Conservation (phyloP, 768 basidiomycete species). For the Hypholoma sublateritium region DNA sequence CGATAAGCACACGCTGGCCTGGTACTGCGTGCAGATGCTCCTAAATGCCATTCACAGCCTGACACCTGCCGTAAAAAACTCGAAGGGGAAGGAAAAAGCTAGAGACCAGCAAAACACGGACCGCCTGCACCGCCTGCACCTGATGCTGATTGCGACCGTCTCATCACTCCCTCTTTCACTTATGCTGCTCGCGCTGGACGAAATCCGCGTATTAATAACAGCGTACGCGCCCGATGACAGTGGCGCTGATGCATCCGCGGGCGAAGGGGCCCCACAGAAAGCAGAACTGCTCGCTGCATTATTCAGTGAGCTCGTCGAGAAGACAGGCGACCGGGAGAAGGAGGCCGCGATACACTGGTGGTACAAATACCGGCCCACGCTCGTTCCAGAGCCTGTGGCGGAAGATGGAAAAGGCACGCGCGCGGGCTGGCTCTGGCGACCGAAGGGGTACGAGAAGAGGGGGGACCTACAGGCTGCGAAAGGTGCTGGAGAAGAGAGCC, state of each 20-base stretch:
- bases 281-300: constrained; percentile 55
- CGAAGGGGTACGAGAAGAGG: constrained; percentile 8
- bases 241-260: background rate
- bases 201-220: constrained; percentile 37
- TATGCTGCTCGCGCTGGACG: constrained; percentile 54
- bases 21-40: constrained; percentile 65
- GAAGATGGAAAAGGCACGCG: constrained; percentile 2
- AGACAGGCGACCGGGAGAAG: constrained; percentile 69
- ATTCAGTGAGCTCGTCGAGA: constrained; percentile 63
- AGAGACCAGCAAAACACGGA: constrained; percentile 17
- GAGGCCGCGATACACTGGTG: constrained; percentile 72
- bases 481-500: constrained; percentile 12
- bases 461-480: constrained; percentile 2
- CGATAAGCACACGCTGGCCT: constrained; percentile 50
- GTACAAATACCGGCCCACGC: constrained; percentile 43
- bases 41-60: constrained; percentile 44
- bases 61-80: constrained; percentile 9
- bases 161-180: constrained; percentile 59
- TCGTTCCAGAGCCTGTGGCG: constrained; percentile 15
- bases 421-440: background rate
- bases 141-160: constrained; percentile 65
- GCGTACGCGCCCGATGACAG: constrained; percentile 23
- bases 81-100: constrained; percentile 21
- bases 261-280: constrained; percentile 22
- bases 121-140: constrained; percentile 54